Evolutionary conservation across 805 yeast genomes (phyloP).

Genomic region (Gaillardinia entomophila): DNA sequence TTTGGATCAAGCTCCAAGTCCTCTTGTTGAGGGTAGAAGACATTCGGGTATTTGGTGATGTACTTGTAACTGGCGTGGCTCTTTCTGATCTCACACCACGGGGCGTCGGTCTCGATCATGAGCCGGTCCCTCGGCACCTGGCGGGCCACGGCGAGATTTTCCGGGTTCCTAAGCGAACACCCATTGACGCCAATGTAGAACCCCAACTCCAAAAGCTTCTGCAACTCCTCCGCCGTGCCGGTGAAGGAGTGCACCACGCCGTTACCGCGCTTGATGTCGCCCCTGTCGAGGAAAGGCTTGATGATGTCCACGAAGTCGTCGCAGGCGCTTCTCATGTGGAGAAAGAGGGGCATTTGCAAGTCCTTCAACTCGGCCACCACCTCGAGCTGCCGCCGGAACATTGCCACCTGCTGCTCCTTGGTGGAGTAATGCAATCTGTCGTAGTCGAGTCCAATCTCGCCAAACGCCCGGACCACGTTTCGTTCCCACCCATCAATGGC

Average conservation of each 20-base stretch:
- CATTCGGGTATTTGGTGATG: constrained; percentile 51
- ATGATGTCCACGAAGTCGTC: constrained; percentile 69
- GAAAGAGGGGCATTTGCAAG: constrained; percentile 66
- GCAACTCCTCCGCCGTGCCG: constrained; percentile 64
- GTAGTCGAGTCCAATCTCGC: constrained; percentile 94
- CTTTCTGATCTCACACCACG: constrained; percentile 94
- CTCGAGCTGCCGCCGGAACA: constrained; percentile 71
- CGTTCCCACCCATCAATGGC: constrained; percentile 40
- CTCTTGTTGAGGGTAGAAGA: constrained; percentile 41
- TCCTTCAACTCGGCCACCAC: constrained; percentile 38
- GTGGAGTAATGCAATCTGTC: constrained; percentile 80
- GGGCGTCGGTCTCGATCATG: constrained; percentile 92
- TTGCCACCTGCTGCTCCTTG: constrained; percentile 56
- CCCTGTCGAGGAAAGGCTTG: constrained; percentile 51
- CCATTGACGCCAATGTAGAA: constrained; percentile 85
- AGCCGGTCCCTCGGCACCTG: constrained; percentile 65
- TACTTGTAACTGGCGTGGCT: constrained; percentile 69
- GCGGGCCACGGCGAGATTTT: constrained; percentile 61
- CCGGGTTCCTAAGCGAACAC: constrained; percentile 78
- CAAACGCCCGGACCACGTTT: constrained; percentile 73
- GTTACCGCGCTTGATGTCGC: constrained; percentile 34
- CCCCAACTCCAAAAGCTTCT: constrained; percentile 49
- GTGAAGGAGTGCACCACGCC: constrained; percentile 97
- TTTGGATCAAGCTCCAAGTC: not conserved
- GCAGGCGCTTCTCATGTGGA: constrained; percentile 85